Evolutionary conservation across 352 stramenopile species (phyloP), one percentile per base, ranked within the genome.

Genomic region (Hyaloperonospora arabidopsidis): DNA sequence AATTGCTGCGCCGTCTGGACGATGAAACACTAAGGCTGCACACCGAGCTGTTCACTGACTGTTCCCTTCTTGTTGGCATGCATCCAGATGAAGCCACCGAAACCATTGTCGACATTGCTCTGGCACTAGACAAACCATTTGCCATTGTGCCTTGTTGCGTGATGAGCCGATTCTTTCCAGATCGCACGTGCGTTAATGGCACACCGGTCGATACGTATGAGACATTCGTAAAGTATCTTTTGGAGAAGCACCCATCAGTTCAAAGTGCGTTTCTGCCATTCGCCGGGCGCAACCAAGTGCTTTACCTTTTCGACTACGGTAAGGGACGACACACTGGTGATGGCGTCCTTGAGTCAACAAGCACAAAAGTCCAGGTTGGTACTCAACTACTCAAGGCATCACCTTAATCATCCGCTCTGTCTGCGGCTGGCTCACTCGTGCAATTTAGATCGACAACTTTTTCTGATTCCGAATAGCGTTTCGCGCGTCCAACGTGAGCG

Each of bases 71-170:
- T 21, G 71, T 97, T 34, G 94, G 94, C 12, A 97, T 98, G 83
- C 94, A 98, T 59, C 92, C 94, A 25, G 95, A 98, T 68, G 89
- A 95, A 54, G 95, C 95, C 5, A 98, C 95, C 0, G 95, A 98
- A 68, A 86, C 84, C 21, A 97, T 98, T 57, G 92, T 98, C 1
- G 86, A 98, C 63, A 76, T 84, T 22, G 93, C 93, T 17, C 63
- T 98, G 18, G 44, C 65, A 12, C 79, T 93, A 45, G 40, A 67
- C 10, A 97, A 97, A 51, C 87, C 93, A 0, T 98, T 98, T 71
- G 91, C 95, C 5, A 83, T 98, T 45, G 93, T 98, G 32, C 95
- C 95, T 17, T 98, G 95, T 52, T 98, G 95, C 57, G 93, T 98
- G 25, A 98, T 98, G 79, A 96, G 87, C 40, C 86, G 79, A 1